These are phyloP conservation scores for Boletus subparvulus DNA, from an alignment of 768 basidiomycete species.

Conservation along the genomic window DNA sequence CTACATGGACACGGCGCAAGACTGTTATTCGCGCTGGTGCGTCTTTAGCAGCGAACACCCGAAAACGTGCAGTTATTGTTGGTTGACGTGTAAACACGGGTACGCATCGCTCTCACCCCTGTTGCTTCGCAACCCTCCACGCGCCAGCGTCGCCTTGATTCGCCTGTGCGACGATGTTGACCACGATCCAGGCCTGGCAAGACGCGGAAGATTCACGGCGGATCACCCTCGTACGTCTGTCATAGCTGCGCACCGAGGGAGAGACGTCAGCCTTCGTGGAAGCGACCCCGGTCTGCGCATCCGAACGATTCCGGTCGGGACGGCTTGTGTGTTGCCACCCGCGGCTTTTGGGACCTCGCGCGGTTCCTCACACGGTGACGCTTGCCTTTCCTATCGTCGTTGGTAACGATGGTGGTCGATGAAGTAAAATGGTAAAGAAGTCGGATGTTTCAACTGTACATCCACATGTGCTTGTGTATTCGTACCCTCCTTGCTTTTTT, in stretches of 20 bases:
- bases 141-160: not conserved
- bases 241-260: constrained; percentile 23
- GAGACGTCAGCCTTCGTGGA: constrained; percentile 22
- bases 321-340: not conserved
- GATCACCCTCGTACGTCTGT: constrained; percentile 32
- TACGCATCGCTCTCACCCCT: constrained; percentile 12
- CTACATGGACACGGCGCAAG: constrained; percentile 34
- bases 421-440: not conserved
- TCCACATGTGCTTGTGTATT: not conserved
- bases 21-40: constrained; percentile 32
- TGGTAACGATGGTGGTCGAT: not conserved
- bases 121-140: not conserved
- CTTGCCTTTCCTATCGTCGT: not conserved
- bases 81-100: constrained; percentile 32
- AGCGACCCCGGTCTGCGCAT: constrained; percentile 19
- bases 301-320: not conserved
- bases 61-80: constrained; percentile 22
- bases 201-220: constrained; percentile 30
- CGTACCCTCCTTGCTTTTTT: not conserved
- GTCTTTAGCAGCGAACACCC: constrained; percentile 32
- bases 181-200: constrained; percentile 27
- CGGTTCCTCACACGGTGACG: constrained; percentile 15
- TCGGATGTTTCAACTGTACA: not conserved
- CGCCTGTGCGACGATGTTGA: not conserved
- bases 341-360: constrained; percentile 5